Conservation (phyloP, 2,329 filamentous ascomycete genomes). For the Blastomyces parvus region DNA sequence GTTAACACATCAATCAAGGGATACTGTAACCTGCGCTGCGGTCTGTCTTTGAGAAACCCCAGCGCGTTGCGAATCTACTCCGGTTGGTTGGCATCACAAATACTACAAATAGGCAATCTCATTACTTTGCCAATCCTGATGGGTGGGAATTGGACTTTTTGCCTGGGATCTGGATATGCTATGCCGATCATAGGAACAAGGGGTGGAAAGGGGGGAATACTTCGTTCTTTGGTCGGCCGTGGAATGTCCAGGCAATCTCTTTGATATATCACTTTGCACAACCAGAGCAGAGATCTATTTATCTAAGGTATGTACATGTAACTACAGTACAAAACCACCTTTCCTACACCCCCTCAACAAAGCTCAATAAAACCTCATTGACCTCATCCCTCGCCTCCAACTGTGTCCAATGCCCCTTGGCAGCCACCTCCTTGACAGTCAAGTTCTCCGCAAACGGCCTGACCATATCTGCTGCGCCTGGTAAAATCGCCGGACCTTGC, state of each 20-base stretch:
- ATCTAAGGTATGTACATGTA: too few species aligned
- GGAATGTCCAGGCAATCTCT: not conserved
- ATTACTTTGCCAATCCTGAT: not conserved
- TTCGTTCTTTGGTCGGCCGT: too few species aligned
- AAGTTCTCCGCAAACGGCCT: conserved; percentile 15
- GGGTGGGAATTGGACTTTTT: too few species aligned
- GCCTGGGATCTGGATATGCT: too few species aligned
- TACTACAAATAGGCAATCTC: not conserved
- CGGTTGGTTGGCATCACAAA: not conserved
- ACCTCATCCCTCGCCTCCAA: conserved; percentile 21
- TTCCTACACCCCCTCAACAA: conserved; percentile 10
- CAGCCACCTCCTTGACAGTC: conserved; percentile 16
- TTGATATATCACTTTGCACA: not conserved
- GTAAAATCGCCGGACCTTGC: conserved; percentile 5
- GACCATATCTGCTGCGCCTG: conserved; percentile 14
- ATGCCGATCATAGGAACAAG: not conserved
- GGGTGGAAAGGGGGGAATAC: not conserved
- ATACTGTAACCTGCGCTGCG: too few species aligned
- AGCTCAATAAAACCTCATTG: conserved; percentile 17
- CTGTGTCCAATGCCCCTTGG: conserved; percentile 21
- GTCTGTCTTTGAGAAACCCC: too few species aligned
- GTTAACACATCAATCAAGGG: too few species aligned
- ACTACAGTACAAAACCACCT: too few species aligned
- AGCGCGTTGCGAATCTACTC: too few species aligned
- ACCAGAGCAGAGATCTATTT: not conserved